phyloP scores from a whole-genome alignment of 1,284 basidiomycete genomes.

The Microbotryum saponariae region DNA sequence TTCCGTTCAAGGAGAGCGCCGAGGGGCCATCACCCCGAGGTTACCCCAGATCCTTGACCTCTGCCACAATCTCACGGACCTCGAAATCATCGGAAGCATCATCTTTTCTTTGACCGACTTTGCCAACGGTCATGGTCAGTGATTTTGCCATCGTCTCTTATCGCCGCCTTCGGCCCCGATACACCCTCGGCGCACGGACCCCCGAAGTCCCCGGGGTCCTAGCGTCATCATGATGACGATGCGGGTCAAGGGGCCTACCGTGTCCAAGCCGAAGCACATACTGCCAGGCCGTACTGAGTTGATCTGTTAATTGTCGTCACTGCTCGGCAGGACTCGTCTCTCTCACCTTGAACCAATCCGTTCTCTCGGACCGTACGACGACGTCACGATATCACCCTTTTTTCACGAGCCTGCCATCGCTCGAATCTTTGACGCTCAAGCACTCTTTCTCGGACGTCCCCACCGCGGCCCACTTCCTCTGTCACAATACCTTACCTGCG shows the following conservation, averaged over 20 bases:
- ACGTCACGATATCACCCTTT: slow-evolving; percentile 16
- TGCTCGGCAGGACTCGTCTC: slow-evolving; percentile 5
- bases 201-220: too few species aligned
- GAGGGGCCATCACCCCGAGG: slow-evolving; percentile 12
- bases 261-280: too few species aligned
- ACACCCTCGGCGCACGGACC: background rate
- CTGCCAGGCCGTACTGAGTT: background rate
- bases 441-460: slow-evolving; percentile 5
- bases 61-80: slow-evolving; percentile 3
- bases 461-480: slow-evolving; percentile 17
- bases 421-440: slow-evolving; percentile 7
- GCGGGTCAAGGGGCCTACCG: too few species aligned
- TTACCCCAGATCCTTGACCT: slow-evolving; percentile 9
- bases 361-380: slow-evolving; percentile 17
- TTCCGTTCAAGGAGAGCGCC: background rate
- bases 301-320: background rate
- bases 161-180: background rate
- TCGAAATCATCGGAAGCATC: slow-evolving; percentile 1
- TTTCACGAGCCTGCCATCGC: slow-evolving; percentile 6
- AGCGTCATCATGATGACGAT: too few species aligned
- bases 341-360: slow-evolving; percentile 1
- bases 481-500: slow-evolving; percentile 1
- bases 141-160: background rate
- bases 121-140: slow-evolving; percentile 5
- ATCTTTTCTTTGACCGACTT: slow-evolving; percentile 17